Conservation (phyloP, 257 asterid genomes). For the Nicotiana knightiana region DNA sequence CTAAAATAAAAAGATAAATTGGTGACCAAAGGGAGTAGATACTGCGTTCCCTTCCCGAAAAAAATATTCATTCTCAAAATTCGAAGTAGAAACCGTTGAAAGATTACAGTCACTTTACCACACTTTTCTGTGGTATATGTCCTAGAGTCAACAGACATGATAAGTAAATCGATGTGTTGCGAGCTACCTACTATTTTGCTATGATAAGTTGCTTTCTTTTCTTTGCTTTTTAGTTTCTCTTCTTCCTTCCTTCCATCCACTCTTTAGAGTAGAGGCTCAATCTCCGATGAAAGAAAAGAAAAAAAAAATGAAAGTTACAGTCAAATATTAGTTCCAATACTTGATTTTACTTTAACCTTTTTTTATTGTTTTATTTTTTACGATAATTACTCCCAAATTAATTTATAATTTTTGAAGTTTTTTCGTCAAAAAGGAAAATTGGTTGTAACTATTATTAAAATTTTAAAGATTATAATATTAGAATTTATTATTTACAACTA, state of each 20-base stretch:
- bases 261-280: neutral
- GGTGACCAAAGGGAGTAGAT: no score
- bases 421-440: no score
- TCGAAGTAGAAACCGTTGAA: neutral
- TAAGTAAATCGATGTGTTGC: neutral
- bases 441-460: no score
- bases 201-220: slow-evolving; percentile 1
- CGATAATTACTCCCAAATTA: no score
- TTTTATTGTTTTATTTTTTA: no score
- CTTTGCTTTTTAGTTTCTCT: neutral
- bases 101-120: neutral
- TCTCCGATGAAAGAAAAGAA: neutral
- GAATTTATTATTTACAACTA: no score
- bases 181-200: neutral
- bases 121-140: neutral
- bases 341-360: no score
- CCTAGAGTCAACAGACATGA: neutral
- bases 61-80: neutral
- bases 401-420: no score
- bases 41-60: neutral
- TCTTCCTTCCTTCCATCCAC: neutral
- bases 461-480: no score
- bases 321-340: no score
- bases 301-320: no score
- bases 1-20: no score